Evolutionary conservation across 495 filamentous ascomycete species (phyloP).

Genomic region (Neurospora cerealis): DNA sequence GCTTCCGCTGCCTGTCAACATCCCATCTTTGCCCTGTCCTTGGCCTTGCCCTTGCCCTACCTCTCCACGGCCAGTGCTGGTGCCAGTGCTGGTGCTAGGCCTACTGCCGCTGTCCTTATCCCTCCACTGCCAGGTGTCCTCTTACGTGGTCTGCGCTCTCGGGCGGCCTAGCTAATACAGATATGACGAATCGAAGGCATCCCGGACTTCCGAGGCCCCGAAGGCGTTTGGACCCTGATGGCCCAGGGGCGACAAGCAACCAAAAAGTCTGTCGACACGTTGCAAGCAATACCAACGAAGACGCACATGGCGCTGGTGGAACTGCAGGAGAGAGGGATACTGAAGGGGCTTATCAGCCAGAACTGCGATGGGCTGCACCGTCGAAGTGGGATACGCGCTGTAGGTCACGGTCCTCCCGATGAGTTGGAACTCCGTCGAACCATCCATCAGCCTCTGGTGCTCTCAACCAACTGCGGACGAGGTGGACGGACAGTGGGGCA

Average conservation of each 20-base stretch:
- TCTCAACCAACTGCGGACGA: not conserved
- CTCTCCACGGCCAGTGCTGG: not conserved
- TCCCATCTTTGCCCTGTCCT: not conserved
- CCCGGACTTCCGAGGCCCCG: slow-evolving; percentile 37
- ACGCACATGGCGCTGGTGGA: slow-evolving; percentile 41
- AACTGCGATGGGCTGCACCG: slow-evolving; percentile 39
- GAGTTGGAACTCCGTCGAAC: not conserved
- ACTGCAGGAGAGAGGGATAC: slow-evolving; percentile 28
- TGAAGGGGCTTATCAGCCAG: slow-evolving; percentile 37
- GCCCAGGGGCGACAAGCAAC: slow-evolving; percentile 26
- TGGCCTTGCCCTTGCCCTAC: not conserved
- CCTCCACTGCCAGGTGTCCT: not conserved
- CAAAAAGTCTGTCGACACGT: slow-evolving; percentile 18
- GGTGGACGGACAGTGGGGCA: not conserved
- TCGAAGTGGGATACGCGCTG: slow-evolving; percentile 33
- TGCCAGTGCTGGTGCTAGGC: not conserved
- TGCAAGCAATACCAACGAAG: slow-evolving; percentile 34
- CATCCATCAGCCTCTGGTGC: not conserved
- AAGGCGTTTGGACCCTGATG: slow-evolving; percentile 33
- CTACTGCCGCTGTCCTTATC: not conserved
- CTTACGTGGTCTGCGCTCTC: not conserved
- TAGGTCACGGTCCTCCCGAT: slow-evolving; percentile 6
- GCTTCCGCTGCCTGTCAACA: not conserved
- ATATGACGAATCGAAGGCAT: slow-evolving; percentile 18
- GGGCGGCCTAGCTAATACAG: not conserved